Evolutionary conservation across 2,329 filamentous ascomycete genomes (phyloP).

Genomic region (Botrytis byssoidea): DNA sequence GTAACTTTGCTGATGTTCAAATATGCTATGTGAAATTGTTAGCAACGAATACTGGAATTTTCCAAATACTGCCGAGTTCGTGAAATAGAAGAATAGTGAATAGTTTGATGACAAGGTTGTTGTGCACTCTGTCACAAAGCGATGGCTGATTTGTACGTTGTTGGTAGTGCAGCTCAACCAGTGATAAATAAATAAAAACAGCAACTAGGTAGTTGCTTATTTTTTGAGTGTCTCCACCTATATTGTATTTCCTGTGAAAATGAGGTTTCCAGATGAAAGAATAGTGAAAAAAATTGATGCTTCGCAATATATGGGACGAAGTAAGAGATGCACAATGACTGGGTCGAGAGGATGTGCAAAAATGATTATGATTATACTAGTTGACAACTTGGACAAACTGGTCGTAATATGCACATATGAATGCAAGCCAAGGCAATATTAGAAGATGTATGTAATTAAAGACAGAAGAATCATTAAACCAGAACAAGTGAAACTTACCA

Average conservation of each 20-base stretch:
- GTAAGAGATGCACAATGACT: neutral
- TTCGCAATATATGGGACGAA: neutral
- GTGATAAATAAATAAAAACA: neutral
- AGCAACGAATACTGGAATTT: neutral
- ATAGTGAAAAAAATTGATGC: neutral
- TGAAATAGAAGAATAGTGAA: neutral
- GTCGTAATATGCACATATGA: neutral
- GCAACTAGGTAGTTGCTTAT: neutral
- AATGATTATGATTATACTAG: neutral
- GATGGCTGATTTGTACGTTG: neutral
- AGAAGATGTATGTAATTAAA: neutral
- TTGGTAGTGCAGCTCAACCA: neutral
- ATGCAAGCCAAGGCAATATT: neutral
- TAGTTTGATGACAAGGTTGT: no score
- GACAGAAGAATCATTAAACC: neutral
- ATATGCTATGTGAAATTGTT: conserved; percentile 4
- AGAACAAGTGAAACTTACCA: neutral
- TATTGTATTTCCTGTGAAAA: neutral
- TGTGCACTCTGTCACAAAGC: neutral
- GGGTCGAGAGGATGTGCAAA: neutral
- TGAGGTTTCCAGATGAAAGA: neutral
- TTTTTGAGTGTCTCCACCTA: no score
- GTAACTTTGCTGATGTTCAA: neutral
- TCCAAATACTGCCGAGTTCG: neutral
- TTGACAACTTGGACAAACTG: neutral